Base-by-base conservation (phyloP, 139 green algal species). In the Chlorella sorokiniana region DNA sequence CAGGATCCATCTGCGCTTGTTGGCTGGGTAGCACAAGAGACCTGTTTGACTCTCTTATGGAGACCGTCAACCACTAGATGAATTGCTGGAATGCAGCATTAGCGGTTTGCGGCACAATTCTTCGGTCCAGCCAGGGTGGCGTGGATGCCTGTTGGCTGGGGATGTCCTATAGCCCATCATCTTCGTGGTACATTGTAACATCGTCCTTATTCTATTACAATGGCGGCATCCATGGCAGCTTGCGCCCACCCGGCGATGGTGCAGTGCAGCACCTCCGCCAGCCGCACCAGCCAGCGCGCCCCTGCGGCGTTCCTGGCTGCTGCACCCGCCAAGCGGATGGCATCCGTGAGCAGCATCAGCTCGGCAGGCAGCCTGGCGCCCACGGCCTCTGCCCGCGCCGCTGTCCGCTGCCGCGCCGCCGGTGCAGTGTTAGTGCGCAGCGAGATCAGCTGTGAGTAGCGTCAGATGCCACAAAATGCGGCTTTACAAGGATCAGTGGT, bases 391-490 rank as follows among this genome's bases (percentile, higher is more conserved):
- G 41, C 75, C 51, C 41, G 59, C 38, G 4, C 5, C 62, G 56
- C 75, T 3, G 29, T 29, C n/a, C 45, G 33, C 67, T 51, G 42
- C 81, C n/a, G 29, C 61, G 31, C 56, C 73, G 69, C 69, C 61
- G 59, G 73, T 31, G 42, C 73, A 33, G 61, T 76, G 35, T 35
- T 41, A 5, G 59, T 78, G 27, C 65, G 54, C 44, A 75, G 72
- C 52, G 75, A 85, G 75, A 81, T 81, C 59, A 81, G 59, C 59
- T 81, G 73, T 79, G 73, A 79, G 73, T 52, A 10, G 37, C 65
- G n/a, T n/a, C n/a, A n/a, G n/a, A n/a, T n/a, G n/a, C n/a, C n/a
- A n/a, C n/a, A n/a, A n/a, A n/a, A n/a, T n/a, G n/a, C n/a, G n/a
- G n/a, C n/a, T n/a, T n/a, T n/a, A n/a, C n/a, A n/a, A n/a, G n/a